Evolutionary conservation across 768 basidiomycete genomes (phyloP).

Genomic region (Pisolithus albus): DNA sequence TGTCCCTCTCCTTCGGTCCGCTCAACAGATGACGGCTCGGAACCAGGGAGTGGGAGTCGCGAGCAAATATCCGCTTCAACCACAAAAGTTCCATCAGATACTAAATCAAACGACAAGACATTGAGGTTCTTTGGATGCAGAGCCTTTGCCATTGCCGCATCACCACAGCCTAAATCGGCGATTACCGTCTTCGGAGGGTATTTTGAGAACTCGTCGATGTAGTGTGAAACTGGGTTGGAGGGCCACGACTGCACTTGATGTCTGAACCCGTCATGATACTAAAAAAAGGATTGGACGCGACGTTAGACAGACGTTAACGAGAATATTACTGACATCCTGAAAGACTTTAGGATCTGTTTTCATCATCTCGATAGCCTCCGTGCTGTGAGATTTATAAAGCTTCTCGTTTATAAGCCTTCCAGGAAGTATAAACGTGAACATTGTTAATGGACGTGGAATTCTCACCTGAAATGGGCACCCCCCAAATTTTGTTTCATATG

Average conservation of each 20-base stretch:
- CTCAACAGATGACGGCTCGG: constrained; percentile 38
- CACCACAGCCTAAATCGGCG: constrained; percentile 93
- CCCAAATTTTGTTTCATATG: constrained; percentile 73
- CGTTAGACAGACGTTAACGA: constrained; percentile 3
- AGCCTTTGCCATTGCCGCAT: constrained; percentile 76
- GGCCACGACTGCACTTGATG: constrained; percentile 92
- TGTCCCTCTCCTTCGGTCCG: constrained; percentile 53
- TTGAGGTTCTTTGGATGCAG: constrained; percentile 62
- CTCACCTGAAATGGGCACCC: constrained; percentile 83
- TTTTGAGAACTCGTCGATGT: constrained; percentile 56
- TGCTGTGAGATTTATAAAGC: constrained; percentile 82
- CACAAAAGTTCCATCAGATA: constrained; percentile 69
- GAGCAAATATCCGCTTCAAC: constrained; percentile 86
- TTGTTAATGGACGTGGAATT: neutral
- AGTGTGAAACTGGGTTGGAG: constrained; percentile 83
- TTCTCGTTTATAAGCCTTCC: constrained; percentile 84
- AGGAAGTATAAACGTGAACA: constrained; percentile 5
- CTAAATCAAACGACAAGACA: constrained; percentile 76
- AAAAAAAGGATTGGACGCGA: constrained; percentile 12
- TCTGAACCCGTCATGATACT: constrained; percentile 94
- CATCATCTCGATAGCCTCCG: constrained; percentile 74
- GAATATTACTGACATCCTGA: constrained; percentile 55
- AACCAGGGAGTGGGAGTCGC: constrained; percentile 79
- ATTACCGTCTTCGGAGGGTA: constrained; percentile 68
- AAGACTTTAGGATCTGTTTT: constrained; percentile 74